Base-by-base conservation (phyloP, 768 basidiomycete species). In the Tremella fuciformis region DNA sequence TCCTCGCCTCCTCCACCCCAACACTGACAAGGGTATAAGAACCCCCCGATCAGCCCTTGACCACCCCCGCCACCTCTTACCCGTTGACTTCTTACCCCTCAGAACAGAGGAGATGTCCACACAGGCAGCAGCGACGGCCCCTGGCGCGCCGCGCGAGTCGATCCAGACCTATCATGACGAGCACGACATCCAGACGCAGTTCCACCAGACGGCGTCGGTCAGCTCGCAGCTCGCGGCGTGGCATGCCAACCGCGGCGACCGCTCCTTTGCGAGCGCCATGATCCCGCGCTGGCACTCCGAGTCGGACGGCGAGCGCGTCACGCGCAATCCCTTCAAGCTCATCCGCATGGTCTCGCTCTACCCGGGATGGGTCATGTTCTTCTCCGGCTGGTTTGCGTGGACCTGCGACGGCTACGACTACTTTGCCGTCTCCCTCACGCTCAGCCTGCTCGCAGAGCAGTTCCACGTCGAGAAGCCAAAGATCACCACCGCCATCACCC, bases 351-450 rank as follows among this genome's bases (percentile, higher is more conserved):
- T 78, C 7, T 68, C 67, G 0, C 42, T 42, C 4, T 62, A 76
- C 39, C 22, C 16, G 34, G 74, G 71, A 34, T 77, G 76, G 71
- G 29, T 62, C 13, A 50, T 76, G 58, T 78, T 79, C 64, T 59
- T 74, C 53, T 65, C 67, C 7, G n/a, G 56, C 40, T 90, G 86
- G 86, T 79, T 91, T 13, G 88, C 88, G 0, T 92, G 90, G 90
- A 87, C 86, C 1, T 86, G 84, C 76, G 89, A 91, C 69, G 88
- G 89, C 0, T 84, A 89, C 72, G 91, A 91, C 73, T 91, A 88
- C 77, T 92, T 91, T 79, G 82, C 83, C 11, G 90, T 81, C 58
- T 76, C 75, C 21, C 69, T 79, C 8, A 75, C 77, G 0, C 71
- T 78, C 50, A 60, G 68, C 2, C 58, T 58, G 2, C 73, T 80